Conservation (phyloP, 441 rosid species). For the Pelargonium fulgidum region DNA sequence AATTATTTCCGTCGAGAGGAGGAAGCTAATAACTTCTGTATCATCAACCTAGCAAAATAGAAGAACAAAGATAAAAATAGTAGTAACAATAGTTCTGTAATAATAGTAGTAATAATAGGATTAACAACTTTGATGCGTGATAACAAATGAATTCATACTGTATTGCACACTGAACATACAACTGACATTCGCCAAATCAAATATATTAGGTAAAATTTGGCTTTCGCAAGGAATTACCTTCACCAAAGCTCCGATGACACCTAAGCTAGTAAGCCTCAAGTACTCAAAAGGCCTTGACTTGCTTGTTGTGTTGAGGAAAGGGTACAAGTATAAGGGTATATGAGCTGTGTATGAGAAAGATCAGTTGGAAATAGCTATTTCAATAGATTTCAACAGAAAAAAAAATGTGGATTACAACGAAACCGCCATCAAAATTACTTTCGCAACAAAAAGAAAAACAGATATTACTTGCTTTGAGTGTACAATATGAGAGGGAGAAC, state of each 20-base stretch:
- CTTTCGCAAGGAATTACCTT: slow-evolving; percentile 50
- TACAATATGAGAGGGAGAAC: too few species aligned
- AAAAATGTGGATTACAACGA: not conserved
- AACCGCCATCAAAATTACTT: not conserved
- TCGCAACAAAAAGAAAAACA: not conserved
- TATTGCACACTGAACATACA: too few species aligned
- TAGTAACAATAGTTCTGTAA: not conserved
- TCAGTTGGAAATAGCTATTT: not conserved
- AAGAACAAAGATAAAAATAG: not conserved
- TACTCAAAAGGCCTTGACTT: slow-evolving; percentile 98
- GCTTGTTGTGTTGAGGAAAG: slow-evolving; percentile 93
- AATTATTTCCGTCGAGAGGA: slow-evolving; percentile 89
- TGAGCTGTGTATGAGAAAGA: slow-evolving; percentile 56
- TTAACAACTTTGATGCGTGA: too few species aligned
- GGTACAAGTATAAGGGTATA: slow-evolving; percentile 88
- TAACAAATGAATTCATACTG: too few species aligned
- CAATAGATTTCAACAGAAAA: not conserved
- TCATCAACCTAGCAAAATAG: slow-evolving; percentile 72
- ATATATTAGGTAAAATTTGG: not conserved
- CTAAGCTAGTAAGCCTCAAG: slow-evolving; percentile 91
- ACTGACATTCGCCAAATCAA: too few species aligned
- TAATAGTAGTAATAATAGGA: not conserved
- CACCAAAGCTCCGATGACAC: slow-evolving; percentile 97
- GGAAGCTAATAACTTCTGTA: slow-evolving; percentile 94
- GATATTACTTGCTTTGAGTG: not conserved